phyloP scores from a whole-genome alignment of 2,329 filamentous ascomycete species.

The Scedosporium minutisporum region DNA sequence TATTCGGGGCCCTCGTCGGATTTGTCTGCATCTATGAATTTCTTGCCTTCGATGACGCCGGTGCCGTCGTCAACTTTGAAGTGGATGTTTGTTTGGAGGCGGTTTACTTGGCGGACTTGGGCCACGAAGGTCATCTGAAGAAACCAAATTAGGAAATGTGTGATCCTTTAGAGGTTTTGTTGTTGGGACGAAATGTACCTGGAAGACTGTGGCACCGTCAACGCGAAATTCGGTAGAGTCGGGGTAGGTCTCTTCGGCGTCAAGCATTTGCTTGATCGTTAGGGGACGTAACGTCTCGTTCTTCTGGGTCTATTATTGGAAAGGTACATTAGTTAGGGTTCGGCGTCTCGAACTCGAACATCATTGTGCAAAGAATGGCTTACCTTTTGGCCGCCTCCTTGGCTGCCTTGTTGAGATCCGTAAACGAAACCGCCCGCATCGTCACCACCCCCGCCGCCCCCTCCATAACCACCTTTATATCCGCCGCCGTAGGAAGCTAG shows the following conservation, averaged over 20 bases:
- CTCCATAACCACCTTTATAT: slow-evolving; percentile 16
- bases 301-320: slow-evolving; percentile 42
- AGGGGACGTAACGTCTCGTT: slow-evolving; percentile 87
- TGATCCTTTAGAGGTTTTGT: no score
- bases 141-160: background rate
- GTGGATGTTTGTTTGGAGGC: slow-evolving; percentile 83
- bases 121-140: slow-evolving; percentile 61
- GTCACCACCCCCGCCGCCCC: slow-evolving; percentile 46
- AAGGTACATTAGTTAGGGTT: background rate
- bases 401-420: slow-evolving; percentile 52
- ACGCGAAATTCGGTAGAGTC: slow-evolving; percentile 65
- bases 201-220: slow-evolving; percentile 63
- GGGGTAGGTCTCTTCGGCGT: slow-evolving; percentile 66
- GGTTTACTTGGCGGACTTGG: slow-evolving; percentile 77
- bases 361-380: background rate
- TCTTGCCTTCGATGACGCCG: slow-evolving; percentile 81
- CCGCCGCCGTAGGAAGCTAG: slow-evolving; percentile 7
- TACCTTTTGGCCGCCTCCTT: slow-evolving; percentile 37
- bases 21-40: slow-evolving; percentile 65
- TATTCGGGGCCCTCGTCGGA: slow-evolving; percentile 31
- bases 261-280: slow-evolving; percentile 88
- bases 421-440: slow-evolving; percentile 54
- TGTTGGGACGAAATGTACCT: slow-evolving; percentile 24
- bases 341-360: background rate
- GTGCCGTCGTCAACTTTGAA: slow-evolving; percentile 95